These are phyloP conservation scores for Sonneratia caseolaris DNA, from an alignment of 345 rosid species.

Conservation along the genomic window DNA sequence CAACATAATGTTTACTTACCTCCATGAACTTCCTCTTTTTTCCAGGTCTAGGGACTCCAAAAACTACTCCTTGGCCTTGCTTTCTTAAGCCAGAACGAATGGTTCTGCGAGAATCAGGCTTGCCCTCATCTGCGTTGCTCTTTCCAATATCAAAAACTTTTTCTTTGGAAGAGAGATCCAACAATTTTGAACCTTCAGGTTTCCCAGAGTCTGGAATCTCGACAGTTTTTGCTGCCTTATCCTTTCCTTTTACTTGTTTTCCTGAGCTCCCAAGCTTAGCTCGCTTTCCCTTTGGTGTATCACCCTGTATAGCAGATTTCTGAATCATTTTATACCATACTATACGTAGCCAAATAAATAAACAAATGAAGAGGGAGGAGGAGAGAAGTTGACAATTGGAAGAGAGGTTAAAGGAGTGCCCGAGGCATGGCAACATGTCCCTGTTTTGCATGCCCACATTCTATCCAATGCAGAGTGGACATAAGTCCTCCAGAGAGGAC, in stretches of 20 bases:
- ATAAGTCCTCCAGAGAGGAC: too few relatives aligned
- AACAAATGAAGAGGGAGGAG: too few relatives aligned
- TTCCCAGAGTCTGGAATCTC: slow-evolving; percentile 24
- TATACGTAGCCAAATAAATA: too few relatives aligned
- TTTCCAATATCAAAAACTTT: slow-evolving; percentile 62
- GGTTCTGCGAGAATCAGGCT: slow-evolving; percentile 43
- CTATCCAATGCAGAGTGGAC: too few relatives aligned
- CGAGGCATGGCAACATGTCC: neutral
- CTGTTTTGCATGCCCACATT: too few relatives aligned
- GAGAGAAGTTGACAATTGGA: neutral
- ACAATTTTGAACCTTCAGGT: slow-evolving; percentile 35
- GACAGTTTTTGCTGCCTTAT: slow-evolving; percentile 16
- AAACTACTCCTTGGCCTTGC: slow-evolving; percentile 68
- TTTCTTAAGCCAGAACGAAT: slow-evolving; percentile 65
- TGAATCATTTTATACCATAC: neutral
- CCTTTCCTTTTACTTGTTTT: slow-evolving; percentile 39
- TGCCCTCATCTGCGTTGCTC: slow-evolving; percentile 14
- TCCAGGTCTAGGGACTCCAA: slow-evolving; percentile 97
- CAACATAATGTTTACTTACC: slow-evolving; percentile 82
- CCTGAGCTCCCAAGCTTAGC: slow-evolving; percentile 39
- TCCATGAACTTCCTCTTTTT: slow-evolving; percentile 98
- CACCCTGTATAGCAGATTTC: slow-evolving; percentile 54
- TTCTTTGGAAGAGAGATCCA: slow-evolving; percentile 48
- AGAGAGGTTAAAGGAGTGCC: neutral
- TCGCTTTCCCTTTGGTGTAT: slow-evolving; percentile 76